phyloP scores from a whole-genome alignment of 352 stramenopile species.

The Lagenidium sp. region DNA sequence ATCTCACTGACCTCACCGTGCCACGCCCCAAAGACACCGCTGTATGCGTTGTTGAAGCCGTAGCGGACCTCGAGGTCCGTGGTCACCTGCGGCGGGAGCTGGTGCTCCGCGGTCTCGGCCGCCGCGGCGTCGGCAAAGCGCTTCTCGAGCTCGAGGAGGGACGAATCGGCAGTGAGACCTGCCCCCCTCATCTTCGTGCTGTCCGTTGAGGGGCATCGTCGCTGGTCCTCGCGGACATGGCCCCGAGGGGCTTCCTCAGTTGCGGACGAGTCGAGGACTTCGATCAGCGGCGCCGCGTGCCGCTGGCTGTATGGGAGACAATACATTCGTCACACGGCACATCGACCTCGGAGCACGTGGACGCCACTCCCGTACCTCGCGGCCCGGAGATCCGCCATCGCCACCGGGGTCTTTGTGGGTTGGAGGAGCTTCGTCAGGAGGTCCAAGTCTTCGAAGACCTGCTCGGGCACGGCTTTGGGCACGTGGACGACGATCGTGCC shows the following conservation, averaged over 20 bases:
- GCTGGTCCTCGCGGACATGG: too few species aligned
- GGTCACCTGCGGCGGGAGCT: conserved; percentile 14
- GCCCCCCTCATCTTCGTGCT: too few species aligned
- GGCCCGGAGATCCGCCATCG: conserved; percentile 13
- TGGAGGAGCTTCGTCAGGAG: conserved; percentile 89
- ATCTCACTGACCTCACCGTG: conserved; percentile 89
- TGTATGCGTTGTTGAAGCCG: conserved; percentile 92
- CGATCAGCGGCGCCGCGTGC: conserved; percentile 68
- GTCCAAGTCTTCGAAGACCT: conserved; percentile 89
- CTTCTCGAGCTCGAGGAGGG: conserved; percentile 47
- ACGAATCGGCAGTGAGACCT: conserved; percentile 4
- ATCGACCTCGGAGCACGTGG: too few species aligned
- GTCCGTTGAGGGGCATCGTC: too few species aligned
- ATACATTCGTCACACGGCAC: too few species aligned
- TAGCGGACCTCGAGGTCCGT: conserved; percentile 72
- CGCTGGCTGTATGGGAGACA: too few species aligned
- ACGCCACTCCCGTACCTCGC: conserved; percentile 24
- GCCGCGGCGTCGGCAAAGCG: conserved; percentile 13
- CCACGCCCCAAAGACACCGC: conserved; percentile 90
- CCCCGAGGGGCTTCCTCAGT: conserved; percentile 2
- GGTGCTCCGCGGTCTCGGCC: conserved; percentile 12
- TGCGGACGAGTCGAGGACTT: conserved; percentile 53
- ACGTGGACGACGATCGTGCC: conserved; percentile 90
- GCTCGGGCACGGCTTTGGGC: conserved; percentile 80
- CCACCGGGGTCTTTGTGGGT: conserved; percentile 33